These are phyloP conservation scores for Melampsora larici-populina DNA, from an alignment of 1,284 basidiomycete species.

Conservation along the genomic window DNA sequence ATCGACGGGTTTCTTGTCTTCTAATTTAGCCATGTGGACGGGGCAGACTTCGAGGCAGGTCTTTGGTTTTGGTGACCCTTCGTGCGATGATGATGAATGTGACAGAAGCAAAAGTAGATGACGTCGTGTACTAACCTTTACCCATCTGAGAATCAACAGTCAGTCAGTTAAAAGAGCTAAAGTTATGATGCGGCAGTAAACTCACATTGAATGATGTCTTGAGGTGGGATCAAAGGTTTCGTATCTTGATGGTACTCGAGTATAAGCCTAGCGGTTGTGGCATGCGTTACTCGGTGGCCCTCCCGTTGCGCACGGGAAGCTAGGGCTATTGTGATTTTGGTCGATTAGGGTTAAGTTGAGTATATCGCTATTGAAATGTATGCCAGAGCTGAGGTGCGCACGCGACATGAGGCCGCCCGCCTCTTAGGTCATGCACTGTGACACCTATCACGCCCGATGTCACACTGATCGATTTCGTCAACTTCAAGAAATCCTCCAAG, in stretches of 20 bases:
- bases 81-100: not conserved
- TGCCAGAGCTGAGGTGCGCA: no score
- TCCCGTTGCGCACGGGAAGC: not conserved
- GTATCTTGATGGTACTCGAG: not conserved
- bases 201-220: not conserved
- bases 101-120: not conserved
- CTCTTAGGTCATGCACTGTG: no score
- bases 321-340: not conserved
- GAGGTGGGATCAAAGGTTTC: not conserved
- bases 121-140: not conserved
- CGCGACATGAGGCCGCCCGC: no score
- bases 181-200: not conserved
- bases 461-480: no score
- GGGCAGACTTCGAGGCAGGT: not conserved
- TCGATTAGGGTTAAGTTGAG: constrained; percentile 1
- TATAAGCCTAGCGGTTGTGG: not conserved
- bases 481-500: no score
- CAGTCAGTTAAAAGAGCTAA: not conserved
- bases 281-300: not conserved
- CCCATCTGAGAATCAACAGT: not conserved
- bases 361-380: not conserved
- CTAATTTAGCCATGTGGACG: not conserved
- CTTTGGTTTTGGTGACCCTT: no score
- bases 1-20: not conserved
- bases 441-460: no score